phyloP scores from a whole-genome alignment of 805 yeast genomes.

The Cyberlindnera suaveolens region DNA sequence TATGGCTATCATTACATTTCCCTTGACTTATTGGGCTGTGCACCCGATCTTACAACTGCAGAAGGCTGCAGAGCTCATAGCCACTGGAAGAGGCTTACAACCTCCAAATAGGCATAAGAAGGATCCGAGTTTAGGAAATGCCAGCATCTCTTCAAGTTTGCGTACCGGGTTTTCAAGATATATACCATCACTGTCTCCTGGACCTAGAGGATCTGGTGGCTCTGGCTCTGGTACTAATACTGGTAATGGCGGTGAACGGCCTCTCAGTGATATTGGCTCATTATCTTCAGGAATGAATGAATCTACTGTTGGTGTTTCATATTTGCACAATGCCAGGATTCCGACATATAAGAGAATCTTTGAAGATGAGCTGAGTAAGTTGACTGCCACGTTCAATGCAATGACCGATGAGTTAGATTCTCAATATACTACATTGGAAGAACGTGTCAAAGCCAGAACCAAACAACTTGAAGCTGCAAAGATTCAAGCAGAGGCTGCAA shows the following conservation, averaged over 20 bases:
- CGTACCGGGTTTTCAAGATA: not conserved
- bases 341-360: conserved; percentile 47
- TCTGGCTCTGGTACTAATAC: no score
- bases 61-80: conserved; percentile 65
- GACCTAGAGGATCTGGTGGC: not conserved
- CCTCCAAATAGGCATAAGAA: conserved; percentile 7
- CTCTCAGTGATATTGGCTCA: conserved; percentile 12
- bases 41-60: conserved; percentile 75
- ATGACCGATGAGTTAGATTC: conserved; percentile 85
- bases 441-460: conserved; percentile 80
- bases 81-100: conserved; percentile 36
- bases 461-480: conserved; percentile 84
- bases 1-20: conserved; percentile 71
- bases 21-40: conserved; percentile 79
- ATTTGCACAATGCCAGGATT: conserved; percentile 33
- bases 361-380: conserved; percentile 80
- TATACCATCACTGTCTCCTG: conserved; percentile 1
- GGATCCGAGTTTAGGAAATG: conserved; percentile 6
- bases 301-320: conserved; percentile 17
- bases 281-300: conserved; percentile 3
- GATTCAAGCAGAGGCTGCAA: conserved; percentile 87
- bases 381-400: conserved; percentile 82
- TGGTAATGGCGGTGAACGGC: not conserved
- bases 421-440: conserved; percentile 82
- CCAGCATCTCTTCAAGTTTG: conserved; percentile 2